A percentile compares a stretch with the other conserved stretches of the same genome.
These are phyloP conservation scores for Talaromyces rugulosus DNA, from an alignment of 2,329 filamentous ascomycete genomes.

Conservation along the genomic window DNA sequence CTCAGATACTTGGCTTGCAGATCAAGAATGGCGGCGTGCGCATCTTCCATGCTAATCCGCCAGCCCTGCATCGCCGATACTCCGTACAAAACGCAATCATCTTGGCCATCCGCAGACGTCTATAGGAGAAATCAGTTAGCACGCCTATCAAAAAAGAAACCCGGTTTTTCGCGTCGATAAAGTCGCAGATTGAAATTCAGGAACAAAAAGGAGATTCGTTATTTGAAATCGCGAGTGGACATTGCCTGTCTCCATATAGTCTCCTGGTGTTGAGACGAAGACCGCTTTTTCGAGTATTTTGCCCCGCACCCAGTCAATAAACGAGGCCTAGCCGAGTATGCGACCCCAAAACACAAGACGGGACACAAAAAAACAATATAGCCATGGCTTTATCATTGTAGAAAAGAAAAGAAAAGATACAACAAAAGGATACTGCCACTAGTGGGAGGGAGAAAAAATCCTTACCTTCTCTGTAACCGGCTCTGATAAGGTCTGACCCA, in stretches of 20 bases:
- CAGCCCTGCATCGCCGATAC: conserved; percentile 99
- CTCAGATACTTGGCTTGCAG: conserved; percentile 60
- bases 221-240: neutral
- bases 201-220: neutral
- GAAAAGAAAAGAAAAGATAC: neutral
- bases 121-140: conserved; percentile 36
- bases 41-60: conserved; percentile 99
- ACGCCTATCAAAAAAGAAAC: neutral
- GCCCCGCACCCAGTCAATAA: conserved; percentile 10
- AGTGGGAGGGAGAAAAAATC: conserved; percentile 20
- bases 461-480: conserved; percentile 98
- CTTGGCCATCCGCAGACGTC: conserved; percentile 84
- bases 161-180: neutral
- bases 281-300: conserved; percentile 2
- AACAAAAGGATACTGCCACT: conserved; percentile 7
- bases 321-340: neutral
- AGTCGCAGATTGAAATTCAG: neutral
- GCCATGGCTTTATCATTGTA: neutral
- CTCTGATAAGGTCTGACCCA: conserved; percentile 99
- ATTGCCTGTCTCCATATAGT: neutral
- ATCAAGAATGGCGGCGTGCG: conserved; percentile 85
- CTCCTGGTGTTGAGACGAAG: conserved; percentile 5
- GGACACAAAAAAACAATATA: neutral
- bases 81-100: conserved; percentile 89
- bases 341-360: neutral